Conservation (phyloP, 2,329 filamentous ascomycete species). For the Cadophora sp. region DNA sequence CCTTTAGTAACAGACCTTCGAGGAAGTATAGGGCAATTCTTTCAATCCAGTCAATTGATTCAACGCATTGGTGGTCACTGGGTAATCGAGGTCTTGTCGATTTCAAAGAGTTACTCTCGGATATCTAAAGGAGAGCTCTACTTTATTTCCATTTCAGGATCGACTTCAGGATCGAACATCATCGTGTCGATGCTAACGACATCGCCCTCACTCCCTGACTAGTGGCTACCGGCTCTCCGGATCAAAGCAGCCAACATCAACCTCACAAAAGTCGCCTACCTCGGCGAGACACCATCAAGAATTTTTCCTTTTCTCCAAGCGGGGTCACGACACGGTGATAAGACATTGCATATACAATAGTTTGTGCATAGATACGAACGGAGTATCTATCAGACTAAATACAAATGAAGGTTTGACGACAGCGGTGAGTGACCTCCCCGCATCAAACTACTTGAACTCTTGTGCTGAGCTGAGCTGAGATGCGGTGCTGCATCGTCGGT, state of each 20-base stretch:
- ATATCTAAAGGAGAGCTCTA: not conserved
- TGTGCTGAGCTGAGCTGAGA: not conserved
- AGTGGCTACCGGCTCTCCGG: conserved; percentile 6
- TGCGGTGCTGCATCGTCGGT: not conserved
- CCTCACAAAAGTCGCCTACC: not conserved
- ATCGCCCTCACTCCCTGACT: not conserved
- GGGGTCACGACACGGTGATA: conserved; percentile 1
- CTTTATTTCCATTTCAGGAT: not conserved
- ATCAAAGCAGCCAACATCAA: not conserved
- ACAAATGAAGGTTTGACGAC: conserved; percentile 11
- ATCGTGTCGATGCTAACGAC: not conserved
- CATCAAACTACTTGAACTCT: not conserved
- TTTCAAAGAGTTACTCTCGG: not conserved
- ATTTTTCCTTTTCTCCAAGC: not conserved
- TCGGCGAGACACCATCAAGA: not conserved
- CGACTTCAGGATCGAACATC: not conserved
- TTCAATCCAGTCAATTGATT: not conserved
- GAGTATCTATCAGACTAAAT: conserved; percentile 4
- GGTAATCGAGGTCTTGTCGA: not conserved
- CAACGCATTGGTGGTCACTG: not conserved
- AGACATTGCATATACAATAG: conserved; percentile 14
- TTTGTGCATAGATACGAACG: conserved; percentile 1
- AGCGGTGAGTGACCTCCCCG: conserved; percentile 14
- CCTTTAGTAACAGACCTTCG: not conserved
- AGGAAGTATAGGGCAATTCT: not conserved